Base-by-base conservation (phyloP, 2,329 filamentous ascomycete genomes). In the Xylaria arbuscula region DNA sequence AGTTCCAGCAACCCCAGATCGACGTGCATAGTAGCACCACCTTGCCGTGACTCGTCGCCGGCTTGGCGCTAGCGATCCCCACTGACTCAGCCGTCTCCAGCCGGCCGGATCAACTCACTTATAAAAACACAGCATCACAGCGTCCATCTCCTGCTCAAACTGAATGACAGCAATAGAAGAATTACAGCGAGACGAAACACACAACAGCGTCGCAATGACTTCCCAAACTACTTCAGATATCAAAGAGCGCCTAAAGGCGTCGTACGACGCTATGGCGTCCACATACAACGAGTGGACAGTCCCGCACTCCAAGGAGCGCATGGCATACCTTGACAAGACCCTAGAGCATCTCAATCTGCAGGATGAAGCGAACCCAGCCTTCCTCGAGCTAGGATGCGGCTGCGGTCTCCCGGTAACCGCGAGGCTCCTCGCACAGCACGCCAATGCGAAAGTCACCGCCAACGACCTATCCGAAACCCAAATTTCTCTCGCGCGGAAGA, bases 381-480 rank as follows among this genome's bases (percentile, higher is more conserved):
- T 81, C 24, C 79, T 84, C 32, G 83, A 84, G 67, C 78, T 84
- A 8, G 83, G 82, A 51, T 83, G 81, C 73, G 82, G 82, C 50
- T 74, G 77, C 40, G 82, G 82, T 42, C 45, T 78, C 8, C 82
- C 82, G 8, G 78, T 80, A 13, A 79, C 79, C 1, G 66, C 75
- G 57, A 75, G 67, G 53, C 77, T 83, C 13, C 75, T 83, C 4
- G 70, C 73, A 9, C n/a, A 10, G 1, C 60, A 72, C 38, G 67
- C 72, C 4, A 63, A 55, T 22, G 68, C 71, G 51, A 62, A 19
- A 3, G 76, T 82, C 51, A 74, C 76, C 10, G 82, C 80, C 70
- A 83, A 83, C 72, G 83, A 84, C 73, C 67, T 84, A 9, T 84
- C 83, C 4, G 73, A 73, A 47, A 71, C 75, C 8, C 82, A 84